These are phyloP conservation scores for Rubroshorea leprosula DNA, from an alignment of 345 rosid species.

Conservation along the genomic window DNA sequence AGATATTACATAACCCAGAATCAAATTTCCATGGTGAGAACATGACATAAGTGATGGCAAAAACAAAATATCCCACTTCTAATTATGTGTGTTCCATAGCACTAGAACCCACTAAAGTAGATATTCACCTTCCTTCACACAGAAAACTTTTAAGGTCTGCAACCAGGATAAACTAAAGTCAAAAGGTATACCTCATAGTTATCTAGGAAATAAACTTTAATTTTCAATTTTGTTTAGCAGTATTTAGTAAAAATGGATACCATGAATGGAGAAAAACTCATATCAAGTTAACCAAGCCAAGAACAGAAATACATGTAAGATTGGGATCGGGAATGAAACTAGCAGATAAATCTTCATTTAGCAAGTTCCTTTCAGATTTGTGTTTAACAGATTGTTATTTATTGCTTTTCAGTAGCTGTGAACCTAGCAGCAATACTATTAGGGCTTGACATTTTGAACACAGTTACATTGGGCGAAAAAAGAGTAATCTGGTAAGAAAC, in stretches of 20 bases:
- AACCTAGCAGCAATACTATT: background rate
- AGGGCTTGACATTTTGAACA: background rate
- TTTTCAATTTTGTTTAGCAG: background rate
- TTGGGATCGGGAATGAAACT: background rate
- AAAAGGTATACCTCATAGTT: background rate
- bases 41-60: too few relatives aligned
- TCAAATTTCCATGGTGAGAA: too few relatives aligned
- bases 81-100: too few relatives aligned
- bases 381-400: conserved; percentile 3
- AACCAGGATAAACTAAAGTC: too few relatives aligned
- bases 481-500: conserved; percentile 28
- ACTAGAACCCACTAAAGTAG: too few relatives aligned
- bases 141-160: too few relatives aligned
- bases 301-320: background rate
- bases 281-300: too few relatives aligned
- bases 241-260: background rate
- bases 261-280: background rate
- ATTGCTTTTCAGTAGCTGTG: background rate
- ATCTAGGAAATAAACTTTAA: background rate
- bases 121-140: too few relatives aligned
- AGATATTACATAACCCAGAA: too few relatives aligned
- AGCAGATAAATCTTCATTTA: background rate
- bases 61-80: too few relatives aligned
- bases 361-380: background rate
- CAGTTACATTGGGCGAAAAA: conserved; percentile 11